Evolutionary conservation across 805 yeast species (phyloP), one percentile per base, ranked within the genome.

Genomic region (Hanseniaspora lindneri): DNA sequence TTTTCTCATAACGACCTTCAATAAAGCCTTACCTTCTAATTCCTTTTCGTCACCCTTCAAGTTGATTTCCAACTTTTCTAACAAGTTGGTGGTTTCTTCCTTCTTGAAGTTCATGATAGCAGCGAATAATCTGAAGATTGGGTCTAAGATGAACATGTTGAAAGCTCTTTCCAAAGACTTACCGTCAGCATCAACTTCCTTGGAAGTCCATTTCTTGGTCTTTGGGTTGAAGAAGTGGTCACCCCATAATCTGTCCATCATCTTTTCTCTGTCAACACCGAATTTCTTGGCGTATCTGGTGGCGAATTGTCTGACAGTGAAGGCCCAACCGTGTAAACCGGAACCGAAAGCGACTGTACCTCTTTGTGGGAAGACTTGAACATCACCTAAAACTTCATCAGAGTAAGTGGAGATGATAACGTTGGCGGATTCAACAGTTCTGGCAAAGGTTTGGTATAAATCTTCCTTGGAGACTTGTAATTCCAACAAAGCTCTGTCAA

Each of bases 301-400:
- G 64, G 97, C 96, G 64, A 89, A 89, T 79, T 89, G 97, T 75
- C 98, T 86, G 69, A 89, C 83, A 64, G 98, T 89, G 89, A 89
- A 89, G 70, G 96, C 97, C 98, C 98, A 89, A 74, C 98, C 98
- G 81, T 89, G 98, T 69, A 89, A 79, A 83, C 97, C 98, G 72
- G 97, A 92, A 78, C 95, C 97, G 74, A 89, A 89, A 62, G 98
- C 98, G 68, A 89, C 95, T 72, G 97, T 89, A 77, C 98, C 98
- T 69, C 74, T 72, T 72, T 89, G 94, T 73, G 98, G 98, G 95
- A 82, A 89, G 58, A 89, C 97, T 78, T 89, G 97, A 65, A 77
- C 81, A 67, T 89, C 97, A 77, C 98, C 98, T 58, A 89, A 73
- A 55, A 76, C 71, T 72, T 77, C 75, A 70, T 89, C 98, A 65